Base-by-base conservation (phyloP, 2,329 filamentous ascomycete species). In the Diaporthe amygdali region DNA sequence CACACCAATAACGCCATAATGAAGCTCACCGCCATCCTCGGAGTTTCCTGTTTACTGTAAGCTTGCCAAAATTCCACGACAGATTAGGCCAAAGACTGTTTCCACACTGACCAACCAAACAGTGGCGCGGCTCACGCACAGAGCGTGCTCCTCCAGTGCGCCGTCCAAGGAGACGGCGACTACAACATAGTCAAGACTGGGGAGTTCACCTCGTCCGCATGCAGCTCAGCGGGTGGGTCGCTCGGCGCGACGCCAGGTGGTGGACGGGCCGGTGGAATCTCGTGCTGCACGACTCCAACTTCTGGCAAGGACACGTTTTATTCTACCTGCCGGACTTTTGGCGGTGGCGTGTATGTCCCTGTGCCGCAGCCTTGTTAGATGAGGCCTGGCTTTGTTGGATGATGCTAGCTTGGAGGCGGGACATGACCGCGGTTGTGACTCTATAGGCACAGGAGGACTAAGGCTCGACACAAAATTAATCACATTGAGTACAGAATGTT, bases 351-450 rank as follows among this genome's bases (percentile, higher is more conserved):
- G 5, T 51, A 51, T 4, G 17, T 32, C 27, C 27, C 49, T n/a
- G 17, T 32, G 2, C 49, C 49, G 0, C 49, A 54, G 15, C 51
- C 51, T 27, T 54, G 51, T 34, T 34, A 34, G 30, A 5, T 20
- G 4, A 15, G 5, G 15, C 10, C 10, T 17, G 14, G 8, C 15
- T 32, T 2, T 20, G 0, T 1, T 30, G 5, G 5, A 27, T 9
- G 22, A 15, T 0, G 22, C 3, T 22, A 5, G 5, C 25, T 30
- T 30, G 25, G 25, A 4, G 5, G 2, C 0, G 14, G 7, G 7
- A 32, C 8, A 20, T 8, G 15, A 32, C 7, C 17, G 49, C 17
- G 32, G 17, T 8, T 3, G 17, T 10, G 4, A 5, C 49, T 20
- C 5, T 4, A 9, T 30, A 17, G 22, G 3, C 27, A 3, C 17